Evolutionary conservation across 2,329 filamentous ascomycete species (phyloP).

Genomic region (Lasiodiplodia sp.): DNA sequence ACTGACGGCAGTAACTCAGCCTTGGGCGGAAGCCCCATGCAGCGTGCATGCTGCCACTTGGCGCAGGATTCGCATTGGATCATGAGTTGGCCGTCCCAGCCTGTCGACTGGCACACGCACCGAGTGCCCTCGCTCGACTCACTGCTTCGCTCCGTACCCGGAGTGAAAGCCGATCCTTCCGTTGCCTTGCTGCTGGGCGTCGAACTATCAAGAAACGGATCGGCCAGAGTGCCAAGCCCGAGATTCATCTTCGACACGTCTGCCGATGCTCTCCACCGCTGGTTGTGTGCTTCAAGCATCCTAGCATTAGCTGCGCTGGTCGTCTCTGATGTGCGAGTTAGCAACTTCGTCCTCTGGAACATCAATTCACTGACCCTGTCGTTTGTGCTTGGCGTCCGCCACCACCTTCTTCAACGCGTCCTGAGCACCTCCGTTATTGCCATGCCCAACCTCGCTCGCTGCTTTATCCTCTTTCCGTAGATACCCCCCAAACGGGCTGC

Average conservation of each 20-base stretch:
- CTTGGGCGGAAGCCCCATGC: constrained; percentile 59
- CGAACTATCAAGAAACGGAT: constrained; percentile 47
- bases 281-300: constrained; percentile 50
- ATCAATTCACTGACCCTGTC: constrained; percentile 18
- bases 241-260: constrained; percentile 37
- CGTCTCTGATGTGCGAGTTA: constrained; percentile 7
- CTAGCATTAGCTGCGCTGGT: constrained; percentile 15
- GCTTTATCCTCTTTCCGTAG: constrained; percentile 19
- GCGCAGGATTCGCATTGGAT: constrained; percentile 69
- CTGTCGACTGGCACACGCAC: constrained; percentile 64
- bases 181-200: constrained; percentile 55
- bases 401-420: constrained; percentile 51
- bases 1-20: constrained; percentile 53
- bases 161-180: constrained; percentile 49
- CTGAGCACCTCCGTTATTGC: constrained; percentile 44
- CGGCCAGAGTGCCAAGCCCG: constrained; percentile 33
- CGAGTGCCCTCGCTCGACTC: constrained; percentile 60
- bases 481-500: constrained; percentile 37
- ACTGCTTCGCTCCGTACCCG: constrained; percentile 61
- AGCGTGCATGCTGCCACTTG: constrained; percentile 68
- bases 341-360: not conserved
- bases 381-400: constrained; percentile 33
- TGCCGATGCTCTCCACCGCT: constrained; percentile 55
- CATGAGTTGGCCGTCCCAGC: constrained; percentile 63
- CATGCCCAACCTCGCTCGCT: not conserved